Base-by-base conservation (phyloP, 345 rosid genomes). In the Erucastrum elatum region DNA sequence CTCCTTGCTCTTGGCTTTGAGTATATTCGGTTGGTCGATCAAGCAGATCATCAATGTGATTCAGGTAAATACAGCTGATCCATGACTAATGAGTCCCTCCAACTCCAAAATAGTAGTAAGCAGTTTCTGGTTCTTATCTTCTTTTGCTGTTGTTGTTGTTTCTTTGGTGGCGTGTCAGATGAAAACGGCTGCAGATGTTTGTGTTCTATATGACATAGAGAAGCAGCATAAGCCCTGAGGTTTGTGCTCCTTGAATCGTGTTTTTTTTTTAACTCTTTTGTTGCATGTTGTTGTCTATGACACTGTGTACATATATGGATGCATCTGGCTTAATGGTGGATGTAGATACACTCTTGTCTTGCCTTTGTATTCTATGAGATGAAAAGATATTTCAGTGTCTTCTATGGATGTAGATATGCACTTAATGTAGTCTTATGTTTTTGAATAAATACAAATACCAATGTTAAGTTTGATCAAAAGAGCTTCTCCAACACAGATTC, bases 131-230 rank as follows among this genome's bases (percentile, higher is more conserved):
- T 65, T 69, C 59, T 68, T 44, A 69, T 12, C 12, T 46, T 44
- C 2, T 35, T n/a, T 6, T 10, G 39, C 6, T 34, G 51, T 59
- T 46, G 15, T 30, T 66, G 26, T 15, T 62, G 7, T 76, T 31
- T 7, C 10, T 62, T 15, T 66, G 66, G 44, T 64, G 10, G 25
- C 0, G 44, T 72, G 59, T 68, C 91, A 94, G 98, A 83, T 94
- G 92, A 94, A 92, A 90, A 92, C 97, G 4, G 98, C 97, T 5
- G 97, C 98, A n/a, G 97, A 94, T 68, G 75, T 84, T 27, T 90
- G 97, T 67, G 96, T 94, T 71, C 86, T 89, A 72, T 83, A 86
- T 70, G 98, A 94, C 81, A 88, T 85, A 61, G 87, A 87, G 83
- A 94, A 83, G 77, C 90, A 90, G 77, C 86, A 80, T 66, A 83